phyloP scores from a whole-genome alignment of 768 basidiomycete species.

The Lactifluus pinguis region DNA sequence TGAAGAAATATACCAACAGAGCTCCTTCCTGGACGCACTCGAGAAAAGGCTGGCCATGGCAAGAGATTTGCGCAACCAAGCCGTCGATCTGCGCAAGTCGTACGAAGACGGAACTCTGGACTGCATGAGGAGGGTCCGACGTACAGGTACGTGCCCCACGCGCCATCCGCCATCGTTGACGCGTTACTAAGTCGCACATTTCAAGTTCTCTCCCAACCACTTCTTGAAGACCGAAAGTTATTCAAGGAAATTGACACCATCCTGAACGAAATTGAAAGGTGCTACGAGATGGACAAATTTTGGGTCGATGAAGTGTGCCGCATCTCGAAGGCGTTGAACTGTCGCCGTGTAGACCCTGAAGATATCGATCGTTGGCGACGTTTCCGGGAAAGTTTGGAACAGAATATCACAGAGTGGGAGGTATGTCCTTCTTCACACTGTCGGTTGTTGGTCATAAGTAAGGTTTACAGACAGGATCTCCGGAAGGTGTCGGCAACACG shows the following conservation, averaged over 20 bases:
- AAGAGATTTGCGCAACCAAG: not conserved
- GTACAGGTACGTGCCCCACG: conserved; percentile 15
- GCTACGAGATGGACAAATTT: no score
- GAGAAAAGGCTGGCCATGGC: not conserved
- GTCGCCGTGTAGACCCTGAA: not conserved
- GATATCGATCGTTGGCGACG: not conserved
- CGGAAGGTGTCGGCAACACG: not conserved
- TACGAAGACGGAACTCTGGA: not conserved
- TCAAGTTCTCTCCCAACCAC: not conserved
- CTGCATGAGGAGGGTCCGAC: not conserved
- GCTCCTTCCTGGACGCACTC: not conserved
- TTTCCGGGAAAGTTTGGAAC: not conserved
- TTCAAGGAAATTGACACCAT: not conserved
- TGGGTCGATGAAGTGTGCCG: no score
- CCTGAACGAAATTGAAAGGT: not conserved
- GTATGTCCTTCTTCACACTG: not conserved
- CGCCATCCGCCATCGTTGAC: not conserved
- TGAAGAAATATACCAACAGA: not conserved
- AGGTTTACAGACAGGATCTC: not conserved
- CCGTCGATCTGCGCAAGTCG: not conserved
- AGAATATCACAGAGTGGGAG: not conserved
- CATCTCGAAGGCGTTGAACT: not conserved
- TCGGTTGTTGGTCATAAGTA: not conserved
- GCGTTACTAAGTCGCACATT: not conserved
- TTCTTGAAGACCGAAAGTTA: not conserved